Percentiles rank a stretch among this genome's conserved stretches.
Conservation (phyloP, 164 flowering plant species). For the Nymphaea colorata region DNA sequence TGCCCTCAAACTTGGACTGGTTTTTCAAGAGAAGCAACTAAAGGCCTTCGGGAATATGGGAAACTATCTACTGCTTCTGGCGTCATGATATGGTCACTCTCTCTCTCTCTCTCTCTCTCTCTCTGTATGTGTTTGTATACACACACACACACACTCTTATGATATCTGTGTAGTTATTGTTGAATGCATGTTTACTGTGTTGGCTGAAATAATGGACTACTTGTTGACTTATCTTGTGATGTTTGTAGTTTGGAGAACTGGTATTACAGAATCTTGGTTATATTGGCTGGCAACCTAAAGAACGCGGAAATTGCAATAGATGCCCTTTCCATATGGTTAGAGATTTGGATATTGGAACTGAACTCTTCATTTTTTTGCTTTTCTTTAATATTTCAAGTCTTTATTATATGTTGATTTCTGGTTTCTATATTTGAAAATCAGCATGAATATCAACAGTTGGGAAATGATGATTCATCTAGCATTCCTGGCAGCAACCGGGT, state of each 20-base stretch:
- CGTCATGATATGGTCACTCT: constrained; percentile 23
- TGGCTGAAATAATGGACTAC: no score
- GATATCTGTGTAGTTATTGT: no score
- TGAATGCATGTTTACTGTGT: not conserved
- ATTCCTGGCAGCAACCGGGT: no score
- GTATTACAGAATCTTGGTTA: constrained; percentile 51
- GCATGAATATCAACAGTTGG: no score
- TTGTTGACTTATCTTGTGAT: no score
- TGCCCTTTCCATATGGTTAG: constrained; percentile 56
- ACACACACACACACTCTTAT: no score
- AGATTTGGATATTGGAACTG: not conserved
- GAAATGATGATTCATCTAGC: no score
- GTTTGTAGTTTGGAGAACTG: constrained; percentile 53
- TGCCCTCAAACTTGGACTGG: constrained; percentile 35
- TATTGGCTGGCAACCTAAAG: constrained; percentile 53
- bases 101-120: not conserved
- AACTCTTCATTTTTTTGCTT: not conserved
- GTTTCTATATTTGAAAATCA: no score
- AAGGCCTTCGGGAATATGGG: constrained; percentile 30
- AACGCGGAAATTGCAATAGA: constrained; percentile 52
- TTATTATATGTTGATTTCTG: not conserved
- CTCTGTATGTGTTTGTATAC: no score
- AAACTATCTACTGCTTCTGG: constrained; percentile 42
- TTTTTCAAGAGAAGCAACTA: constrained; percentile 25
- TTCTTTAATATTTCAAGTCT: not conserved